Base-by-base conservation (phyloP, 2,329 filamentous ascomycete genomes). In the Tolypocladium capitatum region DNA sequence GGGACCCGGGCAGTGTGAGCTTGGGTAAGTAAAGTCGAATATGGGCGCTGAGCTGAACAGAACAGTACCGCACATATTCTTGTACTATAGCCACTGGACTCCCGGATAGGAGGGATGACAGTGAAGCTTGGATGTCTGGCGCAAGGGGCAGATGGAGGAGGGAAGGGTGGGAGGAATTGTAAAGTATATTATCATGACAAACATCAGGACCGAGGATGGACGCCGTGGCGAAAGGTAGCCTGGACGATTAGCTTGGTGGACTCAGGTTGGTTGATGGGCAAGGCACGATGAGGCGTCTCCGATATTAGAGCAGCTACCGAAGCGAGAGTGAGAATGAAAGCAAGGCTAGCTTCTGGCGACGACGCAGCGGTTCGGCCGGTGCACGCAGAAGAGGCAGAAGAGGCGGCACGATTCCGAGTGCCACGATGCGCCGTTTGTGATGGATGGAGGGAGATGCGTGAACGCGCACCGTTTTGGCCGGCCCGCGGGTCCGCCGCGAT, bases 21-120 rank as follows among this genome's bases (percentile, higher is more conserved):
- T 41, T 18, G 24, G 24, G 18, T 28, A 4, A n/a, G 18, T 28
- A 4, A n/a, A n/a, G 32, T 4, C 40, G 33, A 31, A 35, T 8
- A 16, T 36, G 32, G 24, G 40, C 46, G 10, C 8, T 9, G 28
- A 20, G 24, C 13, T 41, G 38, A 41, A 41, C 38, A 28, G 38
- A n/a, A 28, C 24, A 21, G 44, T 20, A 28, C 20, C 28, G 41
- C 45, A 31, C 33, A 32, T 30, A 28, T 45, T 42, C 42, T 45
- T 51, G 49, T 49, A 47, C 38, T 47, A 49, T 51, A 46, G 28
- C 32, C 42, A 34, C 40, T 20, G 44, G 46, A 38, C 33, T 41
- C 24, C 24, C 24, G 16, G 16, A 28, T 28, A 28, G 38, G 24
- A 44, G n/a, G 33, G 41, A 27, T n/a, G 45, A 24, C 28, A 16